Evolutionary conservation across 2,329 filamentous ascomycete genomes (phyloP).

Genomic region (Claviceps arundinis): DNA sequence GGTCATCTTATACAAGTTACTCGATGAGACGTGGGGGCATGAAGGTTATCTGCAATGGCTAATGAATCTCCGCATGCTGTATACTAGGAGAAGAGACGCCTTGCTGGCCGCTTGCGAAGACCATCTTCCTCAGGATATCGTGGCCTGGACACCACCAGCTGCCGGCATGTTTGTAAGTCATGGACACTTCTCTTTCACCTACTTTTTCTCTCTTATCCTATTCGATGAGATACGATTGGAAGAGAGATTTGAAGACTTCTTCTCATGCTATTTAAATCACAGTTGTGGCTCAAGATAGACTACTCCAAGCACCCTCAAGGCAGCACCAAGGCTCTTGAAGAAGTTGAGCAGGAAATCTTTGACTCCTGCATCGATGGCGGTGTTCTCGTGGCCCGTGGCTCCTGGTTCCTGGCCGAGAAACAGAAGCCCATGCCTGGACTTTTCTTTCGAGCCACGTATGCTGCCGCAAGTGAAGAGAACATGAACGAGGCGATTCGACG

Average conservation of each 20-base stretch:
- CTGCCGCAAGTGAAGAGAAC: conserved; percentile 57
- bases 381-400: conserved; percentile 71
- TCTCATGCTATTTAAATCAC: neutral
- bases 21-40: conserved; percentile 93
- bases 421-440: conserved; percentile 46
- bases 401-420: conserved; percentile 78
- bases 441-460: conserved; percentile 86
- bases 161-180: conserved; percentile 85
- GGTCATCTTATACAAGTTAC: conserved; percentile 70
- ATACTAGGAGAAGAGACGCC: conserved; percentile 64
- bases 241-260: neutral
- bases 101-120: conserved; percentile 71
- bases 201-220: no score
- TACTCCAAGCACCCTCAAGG: conserved; percentile 51
- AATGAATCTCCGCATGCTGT: conserved; percentile 66
- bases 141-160: conserved; percentile 64
- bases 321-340: conserved; percentile 37
- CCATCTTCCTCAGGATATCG: conserved; percentile 59
- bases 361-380: conserved; percentile 59
- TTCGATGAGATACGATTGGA: neutral
- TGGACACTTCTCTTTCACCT: neutral
- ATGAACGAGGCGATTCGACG: conserved; percentile 61
- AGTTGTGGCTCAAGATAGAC: conserved; percentile 64
- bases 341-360: conserved; percentile 82
- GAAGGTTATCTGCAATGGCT: conserved; percentile 82